These are phyloP conservation scores for Fusarium sp. DNA, from an alignment of 2,329 filamentous ascomycete genomes.

Conservation along the genomic window DNA sequence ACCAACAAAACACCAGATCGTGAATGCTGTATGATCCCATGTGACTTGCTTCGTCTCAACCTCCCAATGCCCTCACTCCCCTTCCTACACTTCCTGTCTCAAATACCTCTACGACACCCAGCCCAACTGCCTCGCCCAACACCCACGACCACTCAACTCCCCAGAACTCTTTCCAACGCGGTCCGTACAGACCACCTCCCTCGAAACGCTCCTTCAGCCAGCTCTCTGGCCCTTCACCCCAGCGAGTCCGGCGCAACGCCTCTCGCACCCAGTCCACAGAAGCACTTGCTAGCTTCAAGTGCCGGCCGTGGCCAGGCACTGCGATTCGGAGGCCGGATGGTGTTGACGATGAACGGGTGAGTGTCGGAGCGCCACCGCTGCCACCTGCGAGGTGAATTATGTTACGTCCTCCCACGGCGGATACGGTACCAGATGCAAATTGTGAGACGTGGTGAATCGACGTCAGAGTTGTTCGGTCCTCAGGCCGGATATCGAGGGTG, in stretches of 20 bases:
- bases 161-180: slow-evolving; percentile 75
- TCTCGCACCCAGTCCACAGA: slow-evolving; percentile 72
- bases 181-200: slow-evolving; percentile 64
- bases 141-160: slow-evolving; percentile 80
- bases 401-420: slow-evolving; percentile 76
- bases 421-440: slow-evolving; percentile 76
- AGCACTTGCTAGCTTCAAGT: slow-evolving; percentile 73
- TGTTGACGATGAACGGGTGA: slow-evolving; percentile 45
- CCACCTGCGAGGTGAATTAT: slow-evolving; percentile 75
- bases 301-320: slow-evolving; percentile 75
- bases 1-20: neutral
- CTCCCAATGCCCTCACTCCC: slow-evolving; percentile 66
- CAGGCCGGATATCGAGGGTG: slow-evolving; percentile 62
- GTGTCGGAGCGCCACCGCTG: slow-evolving; percentile 55
- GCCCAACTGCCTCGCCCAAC: slow-evolving; percentile 76
- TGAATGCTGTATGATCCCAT: neutral
- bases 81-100: slow-evolving; percentile 80
- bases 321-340: slow-evolving; percentile 66
- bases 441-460: slow-evolving; percentile 73
- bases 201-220: slow-evolving; percentile 78
- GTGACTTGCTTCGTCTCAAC: slow-evolving; percentile 19
- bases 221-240: slow-evolving; percentile 72
- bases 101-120: slow-evolving; percentile 79
- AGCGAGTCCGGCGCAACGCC: slow-evolving; percentile 70
- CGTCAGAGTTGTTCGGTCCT: slow-evolving; percentile 67